A percentile compares a stretch with the other conserved stretches of the same genome.
Evolutionary conservation across 2,329 filamentous ascomycete species (phyloP).

Genomic region (Sclerotinia borealis): DNA sequence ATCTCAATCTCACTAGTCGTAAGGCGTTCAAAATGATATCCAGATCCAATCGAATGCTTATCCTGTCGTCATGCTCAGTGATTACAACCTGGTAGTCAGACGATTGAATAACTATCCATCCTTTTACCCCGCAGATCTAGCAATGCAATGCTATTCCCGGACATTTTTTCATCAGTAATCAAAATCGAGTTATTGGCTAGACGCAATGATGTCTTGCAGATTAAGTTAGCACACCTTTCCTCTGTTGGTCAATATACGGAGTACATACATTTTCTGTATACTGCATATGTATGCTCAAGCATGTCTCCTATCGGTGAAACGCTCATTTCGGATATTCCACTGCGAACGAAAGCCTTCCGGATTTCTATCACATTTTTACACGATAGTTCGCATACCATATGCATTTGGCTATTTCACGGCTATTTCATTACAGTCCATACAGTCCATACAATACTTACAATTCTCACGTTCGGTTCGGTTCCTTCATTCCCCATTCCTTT

Average conservation of each 20-base stretch:
- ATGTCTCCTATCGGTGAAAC: background rate
- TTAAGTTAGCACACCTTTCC: background rate
- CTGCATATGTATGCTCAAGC: background rate
- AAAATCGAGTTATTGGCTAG: constrained; percentile 3
- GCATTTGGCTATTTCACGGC: background rate
- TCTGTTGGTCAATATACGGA: background rate
- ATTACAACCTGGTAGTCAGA: background rate
- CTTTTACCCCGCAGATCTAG: constrained; percentile 7
- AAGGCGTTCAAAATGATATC: background rate
- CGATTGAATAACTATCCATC: background rate
- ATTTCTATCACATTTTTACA: background rate
- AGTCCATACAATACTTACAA: background rate
- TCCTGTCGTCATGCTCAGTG: background rate
- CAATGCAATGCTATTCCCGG: background rate
- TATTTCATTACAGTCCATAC: too few species aligned
- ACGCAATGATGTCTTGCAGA: constrained; percentile 10
- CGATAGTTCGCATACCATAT: constrained; percentile 1
- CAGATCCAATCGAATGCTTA: background rate
- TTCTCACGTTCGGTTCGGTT: background rate
- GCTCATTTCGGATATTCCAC: background rate
- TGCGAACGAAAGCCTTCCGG: background rate
- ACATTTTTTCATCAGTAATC: background rate
- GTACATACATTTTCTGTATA: background rate
- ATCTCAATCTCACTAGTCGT: background rate
- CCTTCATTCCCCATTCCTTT: background rate